Evolutionary conservation across 805 yeast genomes (phyloP).

Genomic region (Barnettozyma populi): DNA sequence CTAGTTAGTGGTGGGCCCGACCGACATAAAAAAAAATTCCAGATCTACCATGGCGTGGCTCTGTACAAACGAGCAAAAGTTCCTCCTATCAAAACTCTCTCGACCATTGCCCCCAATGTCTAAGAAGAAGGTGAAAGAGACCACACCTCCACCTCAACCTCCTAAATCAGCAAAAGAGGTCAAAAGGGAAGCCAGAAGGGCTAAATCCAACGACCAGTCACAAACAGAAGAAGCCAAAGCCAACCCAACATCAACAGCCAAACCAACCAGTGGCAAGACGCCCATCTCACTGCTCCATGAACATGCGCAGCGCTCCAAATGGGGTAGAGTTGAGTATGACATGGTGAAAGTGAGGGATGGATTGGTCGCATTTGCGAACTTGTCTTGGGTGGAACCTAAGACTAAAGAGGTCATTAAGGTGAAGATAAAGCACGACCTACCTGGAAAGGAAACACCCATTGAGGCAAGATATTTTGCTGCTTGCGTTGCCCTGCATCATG

Average conservation of each 20-base stretch:
- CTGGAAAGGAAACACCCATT: slow-evolving; percentile 71
- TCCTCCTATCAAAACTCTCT: not conserved
- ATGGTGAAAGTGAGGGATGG: slow-evolving; percentile 55
- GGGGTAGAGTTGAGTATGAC: slow-evolving; percentile 83
- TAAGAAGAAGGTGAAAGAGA: slow-evolving; percentile 3
- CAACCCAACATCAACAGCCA: slow-evolving; percentile 11
- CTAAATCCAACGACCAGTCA: not conserved
- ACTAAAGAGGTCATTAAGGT: slow-evolving; percentile 61
- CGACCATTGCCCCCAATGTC: not conserved
- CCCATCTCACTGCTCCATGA: slow-evolving; percentile 86
- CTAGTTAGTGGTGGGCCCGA: too few relatives aligned
- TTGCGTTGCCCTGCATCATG: slow-evolving; percentile 75
- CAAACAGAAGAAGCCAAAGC: slow-evolving; percentile 6
- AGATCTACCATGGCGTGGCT: too few relatives aligned
- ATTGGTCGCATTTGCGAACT: slow-evolving; percentile 54
- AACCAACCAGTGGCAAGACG: slow-evolving; percentile 57
- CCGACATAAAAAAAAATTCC: not conserved
- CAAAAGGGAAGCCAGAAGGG: not conserved
- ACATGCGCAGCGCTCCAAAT: slow-evolving; percentile 78
- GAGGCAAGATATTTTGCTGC: slow-evolving; percentile 92
- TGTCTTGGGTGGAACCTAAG: slow-evolving; percentile 77
- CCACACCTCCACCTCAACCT: not conserved
- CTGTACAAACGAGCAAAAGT: not conserved
- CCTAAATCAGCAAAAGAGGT: not conserved
- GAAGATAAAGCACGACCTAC: slow-evolving; percentile 44